Base-by-base conservation (phyloP, 1,284 basidiomycete genomes). In the Sanguinoderma infundibulare region DNA sequence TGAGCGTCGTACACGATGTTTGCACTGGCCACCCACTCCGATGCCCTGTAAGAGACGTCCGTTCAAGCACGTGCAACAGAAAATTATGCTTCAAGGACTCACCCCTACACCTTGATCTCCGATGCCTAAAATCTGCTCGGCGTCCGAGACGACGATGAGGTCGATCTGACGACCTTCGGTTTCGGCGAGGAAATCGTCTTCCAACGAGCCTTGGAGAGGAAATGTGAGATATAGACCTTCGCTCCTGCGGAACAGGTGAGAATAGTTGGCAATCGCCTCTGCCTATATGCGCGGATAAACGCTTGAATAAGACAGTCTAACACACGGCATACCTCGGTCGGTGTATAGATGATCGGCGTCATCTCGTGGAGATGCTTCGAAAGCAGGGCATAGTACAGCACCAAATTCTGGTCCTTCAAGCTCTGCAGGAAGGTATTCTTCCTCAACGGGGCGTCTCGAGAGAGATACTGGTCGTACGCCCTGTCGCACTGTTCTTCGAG, bases 81-180 rank as follows among this genome's bases (percentile, higher is more conserved):
- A n/a, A 54, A 34, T n/a, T 24, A 3, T 36, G 24, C 36, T 5
- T 20, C 42, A 36, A 9, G 24, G 38, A 71, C 79, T 59, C 69
- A 88, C 87, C 53, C 87, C 87, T 59, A 88, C 85, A 47, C 89
- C 89, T 69, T 91, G 89, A 72, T 90, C 89, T 3, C 89, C 89
- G 68, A 92, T 94, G 20, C 92, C 92, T 3, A 95, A 78, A 61
- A 95, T 94, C 2, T 90, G 90, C 71, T 94, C 92, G 5, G 89
- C 86, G 72, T 96, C 94, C 0, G 92, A 91, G 59, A 89, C 90
- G 35, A 95, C 92, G 53, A 95, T 81, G 30, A 95, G 78, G 64
- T 93, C 83, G 50, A 92, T 84, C 32, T 89, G 78, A 9, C 84
- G 79, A 26, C 85, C 85, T 35, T 78, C 78, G 0, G 81, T 85